phyloP scores from a whole-genome alignment of 176 grass and related monocot species.

The Hsuehochloa calcarea region DNA sequence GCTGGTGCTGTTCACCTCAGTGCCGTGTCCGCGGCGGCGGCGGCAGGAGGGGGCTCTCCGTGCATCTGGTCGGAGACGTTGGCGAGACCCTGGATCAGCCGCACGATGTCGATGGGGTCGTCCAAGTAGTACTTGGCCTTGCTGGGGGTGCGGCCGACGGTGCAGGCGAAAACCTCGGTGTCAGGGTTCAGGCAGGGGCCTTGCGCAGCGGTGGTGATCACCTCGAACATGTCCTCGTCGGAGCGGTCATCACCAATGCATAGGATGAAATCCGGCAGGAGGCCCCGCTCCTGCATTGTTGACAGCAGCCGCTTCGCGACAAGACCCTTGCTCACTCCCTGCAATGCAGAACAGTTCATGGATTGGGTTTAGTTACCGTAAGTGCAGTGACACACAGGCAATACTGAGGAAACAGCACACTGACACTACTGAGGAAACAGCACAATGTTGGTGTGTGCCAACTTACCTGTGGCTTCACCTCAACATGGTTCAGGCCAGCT shows the following conservation, averaged over 20 bases:
- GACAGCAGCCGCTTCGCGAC: conserved; percentile 61
- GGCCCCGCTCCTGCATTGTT: conserved; percentile 39
- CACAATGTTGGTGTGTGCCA: neutral
- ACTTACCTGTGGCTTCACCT: conserved; percentile 92
- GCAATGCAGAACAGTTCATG: neutral
- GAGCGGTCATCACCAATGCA: conserved; percentile 89
- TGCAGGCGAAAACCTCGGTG: conserved; percentile 85
- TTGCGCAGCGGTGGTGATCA: conserved; percentile 48
- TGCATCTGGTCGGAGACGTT: conserved; percentile 54
- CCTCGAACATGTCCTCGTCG: conserved; percentile 97
- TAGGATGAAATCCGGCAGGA: conserved; percentile 68
- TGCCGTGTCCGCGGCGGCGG: neutral
- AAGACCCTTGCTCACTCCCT: conserved; percentile 87
- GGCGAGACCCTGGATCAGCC: conserved; percentile 75
- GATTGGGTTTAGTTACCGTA: neutral
- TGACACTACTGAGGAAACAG: neutral
- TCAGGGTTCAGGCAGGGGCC: conserved; percentile 34
- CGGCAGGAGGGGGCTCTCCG: neutral
- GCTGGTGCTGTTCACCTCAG: conserved; percentile 17
- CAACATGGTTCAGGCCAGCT: conserved; percentile 64
- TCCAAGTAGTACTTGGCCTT: conserved; percentile 98
- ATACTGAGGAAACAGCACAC: too few relatives aligned
- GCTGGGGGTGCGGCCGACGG: conserved; percentile 84
- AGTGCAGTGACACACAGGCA: too few relatives aligned
- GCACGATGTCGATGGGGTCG: conserved; percentile 63